Conservation (phyloP, 331 rosid genomes). For the Malus hybrid region DNA sequence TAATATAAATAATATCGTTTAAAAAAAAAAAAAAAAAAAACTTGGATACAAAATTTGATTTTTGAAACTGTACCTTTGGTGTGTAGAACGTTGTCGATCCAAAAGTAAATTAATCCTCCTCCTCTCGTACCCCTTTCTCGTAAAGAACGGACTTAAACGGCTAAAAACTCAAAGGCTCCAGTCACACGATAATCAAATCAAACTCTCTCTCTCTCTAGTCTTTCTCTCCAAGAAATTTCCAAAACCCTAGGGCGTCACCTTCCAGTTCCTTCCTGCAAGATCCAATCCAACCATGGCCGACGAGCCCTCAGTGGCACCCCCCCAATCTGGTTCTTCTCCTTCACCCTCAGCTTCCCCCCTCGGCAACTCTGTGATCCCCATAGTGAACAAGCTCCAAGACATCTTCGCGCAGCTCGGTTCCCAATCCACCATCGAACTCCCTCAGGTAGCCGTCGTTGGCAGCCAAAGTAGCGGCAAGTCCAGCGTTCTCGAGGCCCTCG, state of each 20-base stretch:
- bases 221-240: conserved; percentile 7
- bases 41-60: too few relatives aligned
- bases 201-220: background rate
- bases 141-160: background rate
- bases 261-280: conserved; percentile 8
- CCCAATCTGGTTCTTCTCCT: conserved; percentile 25
- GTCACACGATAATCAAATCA: conserved; percentile 1
- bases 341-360: conserved; percentile 47
- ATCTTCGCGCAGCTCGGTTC: conserved; percentile 86
- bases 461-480: conserved; percentile 99
- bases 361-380: conserved; percentile 75
- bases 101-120: background rate
- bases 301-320: conserved; percentile 26
- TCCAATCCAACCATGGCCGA: conserved; percentile 63
- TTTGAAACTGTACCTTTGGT: too few relatives aligned
- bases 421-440: conserved; percentile 84
- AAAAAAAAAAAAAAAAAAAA: too few relatives aligned
- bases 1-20: too few relatives aligned
- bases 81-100: too few relatives aligned
- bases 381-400: conserved; percentile 90
- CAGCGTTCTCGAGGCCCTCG: conserved; percentile 94
- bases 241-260: conserved; percentile 32
- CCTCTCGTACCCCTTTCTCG: background rate
- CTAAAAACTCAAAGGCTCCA: background rate
- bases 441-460: conserved; percentile 97